Evolutionary conservation across 148 eudicot genomes (phyloP).

Genomic region (Rhododendron williamsianum): DNA sequence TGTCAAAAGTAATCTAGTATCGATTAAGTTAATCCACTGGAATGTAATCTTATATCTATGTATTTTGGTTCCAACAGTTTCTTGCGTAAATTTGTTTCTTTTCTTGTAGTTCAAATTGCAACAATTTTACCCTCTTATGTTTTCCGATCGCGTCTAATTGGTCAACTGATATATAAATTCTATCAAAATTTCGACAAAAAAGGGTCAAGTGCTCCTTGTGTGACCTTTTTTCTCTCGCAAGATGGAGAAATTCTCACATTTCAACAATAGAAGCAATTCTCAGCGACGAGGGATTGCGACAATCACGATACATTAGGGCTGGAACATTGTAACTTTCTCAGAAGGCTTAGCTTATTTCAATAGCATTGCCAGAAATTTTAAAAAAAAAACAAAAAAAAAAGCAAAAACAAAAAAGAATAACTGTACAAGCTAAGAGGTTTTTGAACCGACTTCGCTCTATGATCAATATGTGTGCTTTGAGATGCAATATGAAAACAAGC

Average conservation of each 20-base stretch:
- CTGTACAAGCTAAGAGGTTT: not conserved
- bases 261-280: not conserved
- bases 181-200: not conserved
- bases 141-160: not conserved
- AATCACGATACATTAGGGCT: not conserved
- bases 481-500: not conserved
- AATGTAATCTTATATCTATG: not conserved
- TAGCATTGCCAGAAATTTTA: not conserved
- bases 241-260: not conserved
- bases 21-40: too few species aligned
- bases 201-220: not conserved
- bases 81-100: not conserved
- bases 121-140: too few species aligned
- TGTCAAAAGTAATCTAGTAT: too few species aligned
- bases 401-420: too few species aligned
- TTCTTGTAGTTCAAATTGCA: not conserved
- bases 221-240: not conserved
- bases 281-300: not conserved
- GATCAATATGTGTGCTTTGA: not conserved
- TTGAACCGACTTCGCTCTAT: not conserved
- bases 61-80: not conserved
- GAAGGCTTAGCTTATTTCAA: not conserved
- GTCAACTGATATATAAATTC: not conserved
- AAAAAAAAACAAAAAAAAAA: too few species aligned
- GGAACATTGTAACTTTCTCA: not conserved